A percentile compares a stretch with the other conserved stretches of the same genome.
Conservation (phyloP, 75 land plant genomes). For the Azolla pinnata region DNA sequence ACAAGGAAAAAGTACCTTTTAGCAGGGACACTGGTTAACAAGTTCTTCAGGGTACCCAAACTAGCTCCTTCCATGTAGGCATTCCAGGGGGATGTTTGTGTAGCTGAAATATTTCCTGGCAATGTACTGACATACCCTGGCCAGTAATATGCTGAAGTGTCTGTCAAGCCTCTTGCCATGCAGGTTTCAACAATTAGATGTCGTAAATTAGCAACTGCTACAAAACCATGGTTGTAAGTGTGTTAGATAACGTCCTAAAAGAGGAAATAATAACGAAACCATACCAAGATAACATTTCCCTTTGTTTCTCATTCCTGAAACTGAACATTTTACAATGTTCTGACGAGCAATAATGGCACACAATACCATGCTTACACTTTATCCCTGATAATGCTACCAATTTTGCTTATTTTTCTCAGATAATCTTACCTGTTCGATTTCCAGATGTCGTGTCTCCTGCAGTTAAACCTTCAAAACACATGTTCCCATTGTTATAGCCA, state of each 20-base stretch:
- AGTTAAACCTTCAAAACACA: conserved; percentile 27
- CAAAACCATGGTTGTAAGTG: too few relatives aligned
- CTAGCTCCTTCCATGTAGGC: conserved; percentile 71
- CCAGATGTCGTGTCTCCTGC: background rate
- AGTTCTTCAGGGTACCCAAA: conserved; percentile 43
- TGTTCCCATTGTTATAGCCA: conserved; percentile 34
- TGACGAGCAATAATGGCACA: too few relatives aligned
- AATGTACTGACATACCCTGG: conserved; percentile 54
- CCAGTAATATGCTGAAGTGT: conserved; percentile 86
- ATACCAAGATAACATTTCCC: too few relatives aligned
- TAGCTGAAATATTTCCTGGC: conserved; percentile 37
- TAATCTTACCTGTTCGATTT: background rate
- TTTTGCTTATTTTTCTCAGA: too few relatives aligned
- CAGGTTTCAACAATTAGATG: conserved; percentile 94
- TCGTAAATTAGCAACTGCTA: conserved; percentile 77
- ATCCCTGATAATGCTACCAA: too few relatives aligned
- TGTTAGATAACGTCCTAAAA: too few relatives aligned
- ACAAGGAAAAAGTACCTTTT: conserved; percentile 47
- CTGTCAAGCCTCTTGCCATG: conserved; percentile 74
- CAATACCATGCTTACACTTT: too few relatives aligned
- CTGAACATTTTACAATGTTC: too few relatives aligned
- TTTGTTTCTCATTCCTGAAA: too few relatives aligned
- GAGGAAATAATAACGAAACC: too few relatives aligned
- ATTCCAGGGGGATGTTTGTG: conserved; percentile 69
- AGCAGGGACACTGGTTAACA: conserved; percentile 66